Evolutionary conservation across 2,329 filamentous ascomycete genomes (phyloP).

Genomic region (Rhynchosporium agropyri): DNA sequence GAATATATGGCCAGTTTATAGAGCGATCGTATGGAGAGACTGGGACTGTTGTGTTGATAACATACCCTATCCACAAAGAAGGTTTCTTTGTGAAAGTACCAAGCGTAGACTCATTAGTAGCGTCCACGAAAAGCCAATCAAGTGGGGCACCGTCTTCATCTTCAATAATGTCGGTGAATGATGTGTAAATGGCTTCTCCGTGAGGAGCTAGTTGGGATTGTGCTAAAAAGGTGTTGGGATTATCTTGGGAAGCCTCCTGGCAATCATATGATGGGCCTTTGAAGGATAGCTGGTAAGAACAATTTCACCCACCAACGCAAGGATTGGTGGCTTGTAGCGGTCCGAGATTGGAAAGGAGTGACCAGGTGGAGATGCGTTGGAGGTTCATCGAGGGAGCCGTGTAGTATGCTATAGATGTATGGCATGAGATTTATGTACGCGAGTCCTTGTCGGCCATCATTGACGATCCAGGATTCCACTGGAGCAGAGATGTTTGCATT

Average conservation of each 20-base stretch:
- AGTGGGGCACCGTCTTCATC: not conserved
- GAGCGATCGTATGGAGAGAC: not conserved
- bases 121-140: not conserved
- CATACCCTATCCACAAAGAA: not conserved
- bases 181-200: not conserved
- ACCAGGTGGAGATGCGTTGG: not conserved
- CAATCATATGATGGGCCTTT: not conserved
- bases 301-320: not conserved
- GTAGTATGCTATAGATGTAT: not conserved
- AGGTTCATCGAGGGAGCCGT: not conserved
- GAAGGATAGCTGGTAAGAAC: not conserved
- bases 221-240: not conserved
- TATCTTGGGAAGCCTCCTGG: not conserved
- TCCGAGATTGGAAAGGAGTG: not conserved
- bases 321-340: not conserved
- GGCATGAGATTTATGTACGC: not conserved
- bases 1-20: not conserved
- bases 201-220: not conserved
- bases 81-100: not conserved
- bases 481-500: not conserved
- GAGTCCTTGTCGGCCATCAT: not conserved
- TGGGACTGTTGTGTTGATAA: not conserved
- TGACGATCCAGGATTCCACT: not conserved
- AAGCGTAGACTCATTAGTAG: not conserved
- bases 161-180: not conserved